Evolutionary conservation across 306 rosid species (phyloP).

Genomic region (Mucuna pruriens): DNA sequence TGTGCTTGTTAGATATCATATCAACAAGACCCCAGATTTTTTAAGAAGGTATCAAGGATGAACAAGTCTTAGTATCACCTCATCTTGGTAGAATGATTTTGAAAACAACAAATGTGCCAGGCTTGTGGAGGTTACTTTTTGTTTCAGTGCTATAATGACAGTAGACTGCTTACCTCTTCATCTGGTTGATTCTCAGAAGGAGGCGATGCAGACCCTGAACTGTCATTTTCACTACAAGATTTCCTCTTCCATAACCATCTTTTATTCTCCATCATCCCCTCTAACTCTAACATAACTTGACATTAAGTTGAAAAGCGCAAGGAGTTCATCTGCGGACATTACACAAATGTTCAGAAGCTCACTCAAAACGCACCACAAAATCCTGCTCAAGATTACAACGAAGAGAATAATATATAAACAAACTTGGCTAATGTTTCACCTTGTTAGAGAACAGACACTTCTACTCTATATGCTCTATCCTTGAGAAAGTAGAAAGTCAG

Average conservation of each 20-base stretch:
- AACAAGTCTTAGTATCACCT: background rate
- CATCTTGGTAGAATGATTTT: background rate
- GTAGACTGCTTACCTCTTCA: conserved; percentile 54
- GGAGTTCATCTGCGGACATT: conserved; percentile 35
- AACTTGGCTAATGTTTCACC: background rate
- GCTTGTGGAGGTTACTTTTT: conserved; percentile 4
- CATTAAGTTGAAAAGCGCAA: conserved; percentile 38
- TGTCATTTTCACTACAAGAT: conserved; percentile 58
- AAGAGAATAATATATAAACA: conserved; percentile 23
- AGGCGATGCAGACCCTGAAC: conserved; percentile 63
- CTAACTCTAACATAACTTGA: conserved; percentile 34
- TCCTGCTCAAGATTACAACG: background rate
- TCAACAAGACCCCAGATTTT: background rate
- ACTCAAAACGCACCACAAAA: conserved; percentile 21
- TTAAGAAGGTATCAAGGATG: background rate
- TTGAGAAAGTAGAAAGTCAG: background rate
- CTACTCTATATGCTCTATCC: background rate
- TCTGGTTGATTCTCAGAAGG: conserved; percentile 62
- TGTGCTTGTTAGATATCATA: background rate
- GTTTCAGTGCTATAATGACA: background rate
- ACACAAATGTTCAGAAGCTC: conserved; percentile 28
- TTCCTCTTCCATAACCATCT: conserved; percentile 67
- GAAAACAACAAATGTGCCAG: background rate
- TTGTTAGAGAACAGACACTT: conserved; percentile 7
- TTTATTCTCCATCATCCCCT: conserved; percentile 57